Evolutionary conservation across 2,329 filamentous ascomycete genomes (phyloP).

Genomic region (Dothideomycetes sp.): DNA sequence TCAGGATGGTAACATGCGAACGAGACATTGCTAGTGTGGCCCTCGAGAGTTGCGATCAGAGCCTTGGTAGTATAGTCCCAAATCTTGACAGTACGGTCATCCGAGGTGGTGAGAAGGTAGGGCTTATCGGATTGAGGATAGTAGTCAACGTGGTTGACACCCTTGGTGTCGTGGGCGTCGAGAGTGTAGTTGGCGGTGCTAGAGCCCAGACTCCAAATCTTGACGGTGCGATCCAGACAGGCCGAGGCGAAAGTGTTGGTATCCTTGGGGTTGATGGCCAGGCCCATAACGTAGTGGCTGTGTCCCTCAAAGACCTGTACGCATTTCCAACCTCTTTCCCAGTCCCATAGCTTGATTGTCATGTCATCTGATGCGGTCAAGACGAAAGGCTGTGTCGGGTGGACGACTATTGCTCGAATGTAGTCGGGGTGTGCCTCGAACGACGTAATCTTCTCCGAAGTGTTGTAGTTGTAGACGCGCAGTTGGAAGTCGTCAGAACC

Average conservation of each 20-base stretch:
- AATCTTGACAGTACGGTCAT: slow-evolving; percentile 93
- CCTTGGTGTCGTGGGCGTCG: slow-evolving; percentile 93
- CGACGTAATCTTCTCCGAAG: slow-evolving; percentile 92
- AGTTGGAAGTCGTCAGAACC: slow-evolving; percentile 86
- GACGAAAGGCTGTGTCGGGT: slow-evolving; percentile 91
- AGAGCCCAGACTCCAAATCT: slow-evolving; percentile 94
- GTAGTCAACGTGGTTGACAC: slow-evolving; percentile 95
- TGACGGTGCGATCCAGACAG: slow-evolving; percentile 91
- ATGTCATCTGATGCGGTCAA: slow-evolving; percentile 96
- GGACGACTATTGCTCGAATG: slow-evolving; percentile 90
- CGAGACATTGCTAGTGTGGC: slow-evolving; percentile 95
- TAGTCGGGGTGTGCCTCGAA: slow-evolving; percentile 98
- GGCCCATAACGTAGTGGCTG: slow-evolving; percentile 91
- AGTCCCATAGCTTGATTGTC: slow-evolving; percentile 98
- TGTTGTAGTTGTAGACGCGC: slow-evolving; percentile 98
- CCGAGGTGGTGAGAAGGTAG: slow-evolving; percentile 91
- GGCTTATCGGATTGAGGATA: slow-evolving; percentile 60
- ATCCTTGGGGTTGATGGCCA: slow-evolving; percentile 96
- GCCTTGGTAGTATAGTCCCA: slow-evolving; percentile 99
- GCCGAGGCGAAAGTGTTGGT: slow-evolving; percentile 59
- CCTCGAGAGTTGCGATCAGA: slow-evolving; percentile 89
- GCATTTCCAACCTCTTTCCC: slow-evolving; percentile 97
- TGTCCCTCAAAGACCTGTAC: slow-evolving; percentile 96
- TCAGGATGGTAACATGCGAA: slow-evolving; percentile 98
- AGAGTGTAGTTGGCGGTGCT: slow-evolving; percentile 93